These are phyloP conservation scores for Anisodus acutangulus DNA, from an alignment of 257 asterid species.

Conservation along the genomic window DNA sequence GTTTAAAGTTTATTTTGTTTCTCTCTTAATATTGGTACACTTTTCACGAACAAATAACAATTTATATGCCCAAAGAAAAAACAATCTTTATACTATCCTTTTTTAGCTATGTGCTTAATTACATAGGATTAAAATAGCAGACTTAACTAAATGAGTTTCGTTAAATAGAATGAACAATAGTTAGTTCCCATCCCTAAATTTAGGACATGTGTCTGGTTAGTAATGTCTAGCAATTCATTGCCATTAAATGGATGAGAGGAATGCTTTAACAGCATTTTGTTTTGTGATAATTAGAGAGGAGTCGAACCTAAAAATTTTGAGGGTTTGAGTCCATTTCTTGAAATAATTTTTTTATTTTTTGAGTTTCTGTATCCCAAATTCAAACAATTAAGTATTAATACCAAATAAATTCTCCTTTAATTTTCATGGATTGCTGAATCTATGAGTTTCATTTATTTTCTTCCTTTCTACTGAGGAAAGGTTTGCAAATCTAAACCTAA, in stretches of 20 bases:
- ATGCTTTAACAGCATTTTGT: conserved; percentile 48
- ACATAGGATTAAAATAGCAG: conserved; percentile 2
- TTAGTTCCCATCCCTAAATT: conserved; percentile 18
- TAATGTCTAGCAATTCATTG: conserved; percentile 42
- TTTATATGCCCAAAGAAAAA: background rate
- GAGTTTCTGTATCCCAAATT: conserved; percentile 16
- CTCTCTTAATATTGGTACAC: background rate
- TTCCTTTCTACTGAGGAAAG: background rate
- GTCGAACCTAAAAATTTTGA: conserved; percentile 35
- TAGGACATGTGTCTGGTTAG: conserved; percentile 27
- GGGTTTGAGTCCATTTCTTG: conserved; percentile 34
- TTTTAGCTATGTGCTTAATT: background rate
- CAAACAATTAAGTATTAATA: background rate
- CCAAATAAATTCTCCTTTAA: conserved; percentile 9
- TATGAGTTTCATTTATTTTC: background rate
- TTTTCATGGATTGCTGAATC: background rate
- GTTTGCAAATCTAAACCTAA: background rate
- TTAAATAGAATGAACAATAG: background rate
- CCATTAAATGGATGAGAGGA: conserved; percentile 53
- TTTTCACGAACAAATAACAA: background rate
- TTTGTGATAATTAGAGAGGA: conserved; percentile 29
- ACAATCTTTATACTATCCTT: background rate
- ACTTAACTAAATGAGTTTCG: background rate
- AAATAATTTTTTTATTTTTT: conserved; percentile 18
- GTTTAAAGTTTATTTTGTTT: background rate